Evolutionary conservation across 495 filamentous ascomycete genomes (phyloP), one percentile per base, ranked within the genome.

Genomic region (Tuber microsphaerosporum): DNA sequence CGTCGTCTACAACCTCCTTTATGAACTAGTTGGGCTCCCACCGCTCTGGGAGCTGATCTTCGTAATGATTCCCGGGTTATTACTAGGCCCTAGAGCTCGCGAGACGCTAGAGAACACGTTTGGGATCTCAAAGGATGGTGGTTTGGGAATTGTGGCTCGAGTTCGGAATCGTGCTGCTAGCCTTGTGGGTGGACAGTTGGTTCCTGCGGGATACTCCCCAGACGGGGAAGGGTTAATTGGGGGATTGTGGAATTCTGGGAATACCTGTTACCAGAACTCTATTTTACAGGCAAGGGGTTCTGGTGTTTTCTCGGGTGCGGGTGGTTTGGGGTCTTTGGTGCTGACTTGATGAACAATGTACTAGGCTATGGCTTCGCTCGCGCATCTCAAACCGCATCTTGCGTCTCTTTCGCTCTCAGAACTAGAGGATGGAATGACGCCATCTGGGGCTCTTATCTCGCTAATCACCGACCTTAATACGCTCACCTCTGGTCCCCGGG

Each of bases 241-340:
- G 22, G 95, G 96, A 0, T 84, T 98, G 44, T 92, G 92, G 26
- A 99, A 99, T 81, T 91, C 89, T 86, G 90, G 97, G 84, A 97
- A 97, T 81, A 97, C 93, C 1, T 99, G 96, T 84, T 99, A 95
- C 82, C 94, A 98, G 85, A 99, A 99, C 82, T 97, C 94, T 76
- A 91, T 97, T 31, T 89, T 98, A 37, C 91, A 97, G 83, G 91
- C 79, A 19, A 34, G 42, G 42, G 34, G 19, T 41, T 39, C 4
- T 20, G 68, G 46, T 12, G 26, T 16, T 42, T 76, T 42, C 4
- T 42, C 19, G 2, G 20, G 20, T 22, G n/a, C 41, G 31, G 9
- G 10, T 22, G 31, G 20, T 10, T 65, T 75, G 31, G 44, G 26
- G 20, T 37, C 69, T 37, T 26, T 41, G 17, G n/a, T 39, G 45